Percentiles rank a stretch among this genome's conserved stretches.
Evolutionary conservation across 2,329 filamentous ascomycete genomes (phyloP).

Genomic region (Trichoderma sp.): DNA sequence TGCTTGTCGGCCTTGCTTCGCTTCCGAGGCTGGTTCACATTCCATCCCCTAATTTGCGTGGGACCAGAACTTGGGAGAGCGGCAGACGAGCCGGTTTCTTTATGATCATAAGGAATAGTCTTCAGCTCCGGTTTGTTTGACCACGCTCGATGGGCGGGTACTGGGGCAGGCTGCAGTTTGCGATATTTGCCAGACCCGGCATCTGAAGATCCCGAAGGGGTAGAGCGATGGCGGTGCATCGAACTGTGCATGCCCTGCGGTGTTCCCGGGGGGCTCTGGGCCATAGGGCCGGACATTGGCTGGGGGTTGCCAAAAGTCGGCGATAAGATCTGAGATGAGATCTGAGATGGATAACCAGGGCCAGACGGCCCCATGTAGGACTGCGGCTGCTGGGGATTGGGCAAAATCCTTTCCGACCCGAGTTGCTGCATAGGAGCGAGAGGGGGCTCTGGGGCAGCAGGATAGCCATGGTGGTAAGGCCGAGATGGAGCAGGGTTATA

Average conservation of each 20-base stretch:
- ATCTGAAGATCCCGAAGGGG: constrained; percentile 45
- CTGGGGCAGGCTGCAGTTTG: constrained; percentile 62
- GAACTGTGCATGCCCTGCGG: constrained; percentile 39
- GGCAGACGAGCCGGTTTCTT: constrained; percentile 60
- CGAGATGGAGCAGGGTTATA: constrained; percentile 40
- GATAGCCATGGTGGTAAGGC: constrained; percentile 41
- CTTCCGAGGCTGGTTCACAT: constrained; percentile 49
- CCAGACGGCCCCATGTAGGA: constrained; percentile 44
- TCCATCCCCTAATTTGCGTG: constrained; percentile 62
- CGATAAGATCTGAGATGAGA: constrained; percentile 41
- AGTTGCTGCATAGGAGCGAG: constrained; percentile 40
- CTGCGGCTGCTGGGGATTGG: constrained; percentile 41
- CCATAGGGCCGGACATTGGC: constrained; percentile 39
- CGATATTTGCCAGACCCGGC: constrained; percentile 54
- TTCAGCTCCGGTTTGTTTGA: constrained; percentile 57
- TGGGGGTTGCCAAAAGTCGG: constrained; percentile 44
- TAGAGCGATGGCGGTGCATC: constrained; percentile 44
- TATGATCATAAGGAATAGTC: constrained; percentile 63
- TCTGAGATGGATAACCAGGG: constrained; percentile 40
- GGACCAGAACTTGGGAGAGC: constrained; percentile 60
- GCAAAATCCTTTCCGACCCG: constrained; percentile 42
- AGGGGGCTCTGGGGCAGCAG: constrained; percentile 37
- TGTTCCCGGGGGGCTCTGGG: constrained; percentile 44
- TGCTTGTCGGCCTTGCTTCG: constrained; percentile 43
- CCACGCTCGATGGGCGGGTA: constrained; percentile 56